Evolutionary conservation across 2,329 filamentous ascomycete species (phyloP).

Genomic region (Cytospora piceae): DNA sequence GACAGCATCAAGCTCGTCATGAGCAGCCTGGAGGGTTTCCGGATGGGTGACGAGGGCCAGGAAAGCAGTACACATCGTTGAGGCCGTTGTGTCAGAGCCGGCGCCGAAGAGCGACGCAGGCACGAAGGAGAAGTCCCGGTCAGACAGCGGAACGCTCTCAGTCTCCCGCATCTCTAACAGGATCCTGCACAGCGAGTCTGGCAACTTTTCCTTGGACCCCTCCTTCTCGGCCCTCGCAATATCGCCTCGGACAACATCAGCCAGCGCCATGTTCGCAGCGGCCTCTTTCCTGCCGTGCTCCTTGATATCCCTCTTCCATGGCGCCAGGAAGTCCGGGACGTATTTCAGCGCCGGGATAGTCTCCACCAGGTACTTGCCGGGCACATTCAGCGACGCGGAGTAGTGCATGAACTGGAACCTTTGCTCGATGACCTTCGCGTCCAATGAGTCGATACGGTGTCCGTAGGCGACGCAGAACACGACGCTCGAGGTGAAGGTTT

Average conservation of each 20-base stretch:
- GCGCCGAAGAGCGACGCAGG: constrained; percentile 48
- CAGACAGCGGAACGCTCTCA: constrained; percentile 44
- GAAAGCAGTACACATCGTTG: constrained; percentile 51
- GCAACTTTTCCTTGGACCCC: constrained; percentile 37
- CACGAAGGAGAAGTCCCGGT: constrained; percentile 48
- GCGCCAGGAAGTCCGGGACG: constrained; percentile 48
- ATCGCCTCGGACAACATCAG: constrained; percentile 45
- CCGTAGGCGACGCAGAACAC: constrained; percentile 57
- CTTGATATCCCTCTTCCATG: constrained; percentile 52
- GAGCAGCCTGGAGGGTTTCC: constrained; percentile 45
- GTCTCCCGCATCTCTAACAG: constrained; percentile 46
- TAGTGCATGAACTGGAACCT: constrained; percentile 54
- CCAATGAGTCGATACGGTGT: constrained; percentile 51
- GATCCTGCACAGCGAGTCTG: constrained; percentile 49
- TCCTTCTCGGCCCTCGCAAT: constrained; percentile 41
- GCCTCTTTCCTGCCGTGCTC: constrained; percentile 43
- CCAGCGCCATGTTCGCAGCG: constrained; percentile 46
- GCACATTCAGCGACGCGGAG: constrained; percentile 51
- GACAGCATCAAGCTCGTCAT: constrained; percentile 47
- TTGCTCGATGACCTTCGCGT: constrained; percentile 50
- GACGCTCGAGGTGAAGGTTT: constrained; percentile 52
- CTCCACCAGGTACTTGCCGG: constrained; percentile 50
- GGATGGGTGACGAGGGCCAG: constrained; percentile 52
- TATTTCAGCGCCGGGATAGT: constrained; percentile 48
- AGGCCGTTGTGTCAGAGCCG: constrained; percentile 54